Base-by-base conservation (phyloP, 2,329 filamentous ascomycete genomes). In the Juglanconis sp. region DNA sequence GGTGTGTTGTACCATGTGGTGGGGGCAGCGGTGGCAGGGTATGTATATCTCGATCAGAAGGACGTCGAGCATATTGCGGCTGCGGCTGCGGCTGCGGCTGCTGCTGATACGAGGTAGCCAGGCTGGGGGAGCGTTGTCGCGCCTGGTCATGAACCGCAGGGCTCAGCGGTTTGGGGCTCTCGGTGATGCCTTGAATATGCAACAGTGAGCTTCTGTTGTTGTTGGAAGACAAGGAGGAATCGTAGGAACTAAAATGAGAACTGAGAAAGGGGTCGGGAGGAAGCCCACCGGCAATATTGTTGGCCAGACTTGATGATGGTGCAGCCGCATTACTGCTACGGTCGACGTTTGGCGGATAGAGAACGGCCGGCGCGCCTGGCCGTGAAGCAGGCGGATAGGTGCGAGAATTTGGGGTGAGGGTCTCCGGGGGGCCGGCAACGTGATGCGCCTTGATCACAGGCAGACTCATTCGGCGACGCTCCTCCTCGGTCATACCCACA, bases 151-250 rank as follows among this genome's bases (percentile, higher is more conserved):
- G 65, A 85, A 88, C 79, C 24, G 80, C 68, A n/a, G 89, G 89
- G 62, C 88, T 92, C 46, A 96, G 79, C 4, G 92, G 89, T 70
- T 93, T 96, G 0, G 92, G 92, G 65, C 91, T 96, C 73, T 96
- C 92, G 3, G 90, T 95, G 78, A 96, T 90, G 61, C 78, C 83
- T 57, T 92, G 87, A 8, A 86, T 83, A 70, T 91, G 96, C 65
- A 92, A 82, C 17, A 82, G 83, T 51, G 78, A 77, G 61, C 77
- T 79, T 50, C 76, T 76, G 47, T 76, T 74, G 24, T n/a, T 31
- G 10, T 75, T 75, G 34, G 81, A 70, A 7, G 81, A 77, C 55
- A 80, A 67, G 13, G 80, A 81, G 3, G 80, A 79, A 46, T 32
- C 30, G 10, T 30, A 24, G 40, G 50, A 34, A 44, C 17, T 32